These are phyloP conservation scores for Clarkia xantiana DNA, from an alignment of 345 rosid species.

Conservation along the genomic window DNA sequence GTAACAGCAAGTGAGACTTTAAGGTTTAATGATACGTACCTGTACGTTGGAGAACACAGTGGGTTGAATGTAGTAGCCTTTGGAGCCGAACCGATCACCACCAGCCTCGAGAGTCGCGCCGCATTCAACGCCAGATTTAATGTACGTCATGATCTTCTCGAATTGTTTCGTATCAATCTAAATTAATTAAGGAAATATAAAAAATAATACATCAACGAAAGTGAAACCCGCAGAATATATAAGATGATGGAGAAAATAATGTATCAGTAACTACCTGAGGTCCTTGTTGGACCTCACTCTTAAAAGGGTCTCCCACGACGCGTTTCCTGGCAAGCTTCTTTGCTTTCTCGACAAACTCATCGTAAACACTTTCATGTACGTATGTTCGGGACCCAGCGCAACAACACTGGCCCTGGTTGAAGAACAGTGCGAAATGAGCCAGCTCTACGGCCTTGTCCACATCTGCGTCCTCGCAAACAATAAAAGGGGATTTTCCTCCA, in stretches of 20 bases:
- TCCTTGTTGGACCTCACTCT: constrained; percentile 68
- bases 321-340: constrained; percentile 64
- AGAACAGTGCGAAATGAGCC: constrained; percentile 11
- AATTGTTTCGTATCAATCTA: constrained; percentile 70
- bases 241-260: not conserved
- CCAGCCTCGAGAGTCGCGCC: constrained; percentile 90
- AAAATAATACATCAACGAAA: too few species aligned
- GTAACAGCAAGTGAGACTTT: too few species aligned
- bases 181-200: not conserved
- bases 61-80: constrained; percentile 75
- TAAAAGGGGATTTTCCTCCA: constrained; percentile 18
- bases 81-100: constrained; percentile 49
- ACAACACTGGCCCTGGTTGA: constrained; percentile 75
- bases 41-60: constrained; percentile 85
- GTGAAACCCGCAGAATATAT: not conserved
- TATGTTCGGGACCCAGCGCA: constrained; percentile 88
- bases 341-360: constrained; percentile 84
- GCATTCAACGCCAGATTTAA: constrained; percentile 52
- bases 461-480: constrained; percentile 13
- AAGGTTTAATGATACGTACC: constrained; percentile 29
- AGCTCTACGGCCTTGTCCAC: constrained; percentile 13
- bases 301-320: constrained; percentile 78
- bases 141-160: constrained; percentile 49
- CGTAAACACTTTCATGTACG: constrained; percentile 70
- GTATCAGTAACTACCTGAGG: constrained; percentile 69